Evolutionary conservation across 176 grass and related monocot species (phyloP).

Genomic region (Cymbopogon citratus): DNA sequence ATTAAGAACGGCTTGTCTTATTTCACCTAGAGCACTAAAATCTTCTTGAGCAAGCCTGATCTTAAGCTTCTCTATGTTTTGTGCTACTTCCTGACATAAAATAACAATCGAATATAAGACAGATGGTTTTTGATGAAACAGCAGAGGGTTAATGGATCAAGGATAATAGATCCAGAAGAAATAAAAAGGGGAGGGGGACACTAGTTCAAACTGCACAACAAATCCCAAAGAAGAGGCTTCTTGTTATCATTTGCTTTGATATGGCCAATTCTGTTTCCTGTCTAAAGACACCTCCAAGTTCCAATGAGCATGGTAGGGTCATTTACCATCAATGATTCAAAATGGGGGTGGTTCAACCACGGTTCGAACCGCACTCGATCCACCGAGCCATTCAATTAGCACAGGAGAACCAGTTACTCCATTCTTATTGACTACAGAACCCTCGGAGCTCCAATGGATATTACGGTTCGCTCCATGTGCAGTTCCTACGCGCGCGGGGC

Average conservation of each 20-base stretch:
- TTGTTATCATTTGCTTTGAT: not conserved
- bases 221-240: not conserved
- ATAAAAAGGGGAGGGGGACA: not conserved
- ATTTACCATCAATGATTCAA: no score
- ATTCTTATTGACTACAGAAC: no score
- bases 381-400: no score
- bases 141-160: not conserved
- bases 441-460: no score
- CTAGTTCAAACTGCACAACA: not conserved
- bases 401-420: no score
- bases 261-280: no score
- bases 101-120: not conserved
- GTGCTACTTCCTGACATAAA: constrained; percentile 59
- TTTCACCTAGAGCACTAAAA: constrained; percentile 68
- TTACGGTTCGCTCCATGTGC: no score
- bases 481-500: no score
- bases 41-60: constrained; percentile 54
- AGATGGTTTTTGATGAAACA: not conserved
- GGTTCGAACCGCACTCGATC: no score
- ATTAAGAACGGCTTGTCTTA: constrained; percentile 64
- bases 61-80: constrained; percentile 64
- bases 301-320: no score
- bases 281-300: no score
- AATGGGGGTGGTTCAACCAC: no score
- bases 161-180: not conserved